These are phyloP conservation scores for Taiozyma onychis DNA, from an alignment of 1,139 yeast genomes.

Conservation along the genomic window DNA sequence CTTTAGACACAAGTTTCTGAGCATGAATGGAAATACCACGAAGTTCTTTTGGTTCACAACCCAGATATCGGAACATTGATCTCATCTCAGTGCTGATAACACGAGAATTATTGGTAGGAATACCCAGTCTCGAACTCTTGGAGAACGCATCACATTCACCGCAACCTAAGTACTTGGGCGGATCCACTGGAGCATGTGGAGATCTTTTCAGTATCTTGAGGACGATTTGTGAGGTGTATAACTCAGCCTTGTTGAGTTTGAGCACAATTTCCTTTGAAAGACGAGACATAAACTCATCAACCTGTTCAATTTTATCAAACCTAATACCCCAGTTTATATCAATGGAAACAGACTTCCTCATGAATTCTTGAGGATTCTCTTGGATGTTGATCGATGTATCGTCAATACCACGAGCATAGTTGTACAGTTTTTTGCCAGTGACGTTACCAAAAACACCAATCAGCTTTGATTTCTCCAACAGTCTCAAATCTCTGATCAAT, in stretches of 20 bases:
- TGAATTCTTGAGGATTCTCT: constrained; percentile 34
- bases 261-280: constrained; percentile 54
- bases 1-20: constrained; percentile 44
- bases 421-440: constrained; percentile 58
- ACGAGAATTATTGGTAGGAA: constrained; percentile 59
- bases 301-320: constrained; percentile 53
- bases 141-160: constrained; percentile 68
- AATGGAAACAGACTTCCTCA: constrained; percentile 75
- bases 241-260: constrained; percentile 43
- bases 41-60: constrained; percentile 60
- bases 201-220: constrained; percentile 64
- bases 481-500: constrained; percentile 30
- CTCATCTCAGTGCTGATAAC: constrained; percentile 56
- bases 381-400: constrained; percentile 43
- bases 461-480: constrained; percentile 34
- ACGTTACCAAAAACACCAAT: constrained; percentile 55
- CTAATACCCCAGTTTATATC: constrained; percentile 93
- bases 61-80: constrained; percentile 48
- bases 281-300: constrained; percentile 55
- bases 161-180: constrained; percentile 79
- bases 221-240: constrained; percentile 53
- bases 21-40: constrained; percentile 77
- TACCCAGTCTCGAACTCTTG: constrained; percentile 56
- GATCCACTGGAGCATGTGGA: constrained; percentile 59
- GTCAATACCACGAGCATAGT: constrained; percentile 66